Evolutionary conservation across 495 filamentous ascomycete genomes (phyloP).

Genomic region (Sordaria brevicollis): DNA sequence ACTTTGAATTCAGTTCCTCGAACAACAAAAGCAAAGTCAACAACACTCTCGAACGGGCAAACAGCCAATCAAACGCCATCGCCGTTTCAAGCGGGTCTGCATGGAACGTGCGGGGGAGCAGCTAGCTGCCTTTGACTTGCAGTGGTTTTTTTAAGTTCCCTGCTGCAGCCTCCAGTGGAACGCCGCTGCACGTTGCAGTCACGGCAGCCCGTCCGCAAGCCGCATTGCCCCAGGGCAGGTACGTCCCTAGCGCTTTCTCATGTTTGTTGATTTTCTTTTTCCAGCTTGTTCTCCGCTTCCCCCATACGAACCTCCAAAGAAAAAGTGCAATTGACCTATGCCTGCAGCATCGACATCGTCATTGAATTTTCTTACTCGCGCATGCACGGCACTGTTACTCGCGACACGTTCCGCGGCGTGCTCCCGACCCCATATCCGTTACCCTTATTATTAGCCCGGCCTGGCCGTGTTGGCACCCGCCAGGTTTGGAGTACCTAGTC

Average conservation of each 20-base stretch:
- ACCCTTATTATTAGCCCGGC: background rate
- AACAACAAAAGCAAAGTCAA: background rate
- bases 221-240: slow-evolving; percentile 27
- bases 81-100: background rate
- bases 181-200: background rate
- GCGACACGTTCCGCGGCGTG: background rate
- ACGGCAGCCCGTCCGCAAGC: background rate
- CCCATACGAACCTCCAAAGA: slow-evolving; percentile 4
- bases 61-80: slow-evolving; percentile 12
- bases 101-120: slow-evolving; percentile 16
- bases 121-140: slow-evolving; percentile 3
- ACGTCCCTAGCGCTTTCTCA: slow-evolving; percentile 9
- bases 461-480: background rate
- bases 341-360: background rate
- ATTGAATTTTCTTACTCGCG: background rate
- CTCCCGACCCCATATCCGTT: background rate
- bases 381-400: slow-evolving; percentile 3
- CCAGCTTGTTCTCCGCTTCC: slow-evolving; percentile 15
- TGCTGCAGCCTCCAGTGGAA: background rate
- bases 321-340: slow-evolving; percentile 15
- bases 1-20: background rate
- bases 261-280: slow-evolving; percentile 28
- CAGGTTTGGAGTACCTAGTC: slow-evolving; percentile 4
- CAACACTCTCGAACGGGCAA: background rate
- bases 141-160: background rate